Conservation (phyloP, 108 stramenopile genomes). For the Fistulifera solaris region DNA sequence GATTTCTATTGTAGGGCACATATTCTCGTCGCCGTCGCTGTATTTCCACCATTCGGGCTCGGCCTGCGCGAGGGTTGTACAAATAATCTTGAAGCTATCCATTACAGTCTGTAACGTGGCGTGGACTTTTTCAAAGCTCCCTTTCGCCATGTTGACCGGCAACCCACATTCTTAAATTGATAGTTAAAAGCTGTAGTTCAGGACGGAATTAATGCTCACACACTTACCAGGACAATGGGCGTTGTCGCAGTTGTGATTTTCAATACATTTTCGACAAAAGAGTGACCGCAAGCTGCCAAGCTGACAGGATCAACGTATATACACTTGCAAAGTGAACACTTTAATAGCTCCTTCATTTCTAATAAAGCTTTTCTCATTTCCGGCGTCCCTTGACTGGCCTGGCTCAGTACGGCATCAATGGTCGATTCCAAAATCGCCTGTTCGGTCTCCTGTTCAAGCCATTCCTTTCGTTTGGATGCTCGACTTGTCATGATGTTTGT, state of each 20-base stretch:
- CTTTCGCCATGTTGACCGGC: slow-evolving; percentile 1
- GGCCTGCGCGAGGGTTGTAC: slow-evolving; percentile 1
- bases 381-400: too few species aligned
- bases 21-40: too few species aligned
- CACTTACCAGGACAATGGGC: slow-evolving; percentile 9
- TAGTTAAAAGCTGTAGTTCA: not conserved
- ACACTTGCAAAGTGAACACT: too few species aligned
- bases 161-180: slow-evolving; percentile 5
- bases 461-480: too few species aligned
- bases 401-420: too few species aligned
- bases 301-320: slow-evolving; percentile 3
- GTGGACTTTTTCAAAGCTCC: slow-evolving; percentile 10
- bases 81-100: not conserved
- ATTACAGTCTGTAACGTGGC: slow-evolving; percentile 5
- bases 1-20: too few species aligned
- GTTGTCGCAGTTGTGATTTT: slow-evolving; percentile 3
- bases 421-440: too few species aligned
- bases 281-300: slow-evolving; percentile 8
- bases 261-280: slow-evolving; percentile 11
- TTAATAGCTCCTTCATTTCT: too few species aligned
- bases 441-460: too few species aligned
- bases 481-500: too few species aligned
- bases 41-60: slow-evolving; percentile 10
- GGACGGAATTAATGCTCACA: not conserved
- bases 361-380: too few species aligned